Evolutionary conservation across 257 asterid genomes (phyloP), one percentile per base, ranked within the genome.

Genomic region (Solanum chilense): DNA sequence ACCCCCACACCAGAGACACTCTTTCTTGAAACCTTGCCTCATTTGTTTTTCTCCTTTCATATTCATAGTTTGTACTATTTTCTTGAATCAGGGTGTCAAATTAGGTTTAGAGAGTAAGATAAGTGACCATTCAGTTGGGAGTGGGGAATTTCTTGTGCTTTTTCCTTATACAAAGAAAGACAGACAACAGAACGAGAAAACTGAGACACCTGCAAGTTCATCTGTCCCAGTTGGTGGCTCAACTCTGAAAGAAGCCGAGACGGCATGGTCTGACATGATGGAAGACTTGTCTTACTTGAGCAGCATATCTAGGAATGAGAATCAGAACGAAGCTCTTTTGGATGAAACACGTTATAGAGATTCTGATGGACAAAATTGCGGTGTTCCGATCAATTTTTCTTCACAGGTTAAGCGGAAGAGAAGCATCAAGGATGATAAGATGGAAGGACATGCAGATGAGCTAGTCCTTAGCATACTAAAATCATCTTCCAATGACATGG

Each of bases 181-280:
- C 85, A 86, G 83, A 88, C 91, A 88, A 78, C 92, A 91, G 85
- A 66, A 86, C 60, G 86, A 87, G 85, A 84, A 89, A 86, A 88
- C 91, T 66, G 90, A 85, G 88, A 78, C 86, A 47, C 76, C 68
- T 41, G 78, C 69, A 10, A 81, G 13, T 6, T 81, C 93, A 20
- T 27, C 88, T 25, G 81, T 77, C 44, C 86, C 81, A 64, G 83
- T 69, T 20, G 90, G 86, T 78, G 89, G 87, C 76, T 45, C 90
- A 73, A 90, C 89, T 68, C 89, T 90, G 87, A 91, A 91, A 35
- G 87, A 90, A 45, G 93, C 96, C 35, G 96, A 94, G 60, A 92
- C 97, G 75, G 93, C 94, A 41, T 95, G 96, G 96, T 91, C 93
- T 60, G 98, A 94, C 77, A 80, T 94, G 94, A 93, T 91, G 95